Evolutionary conservation across 164 flowering plant species (phyloP), one percentile per base, ranked within the genome.

Genomic region (Stephania cephalantha): DNA sequence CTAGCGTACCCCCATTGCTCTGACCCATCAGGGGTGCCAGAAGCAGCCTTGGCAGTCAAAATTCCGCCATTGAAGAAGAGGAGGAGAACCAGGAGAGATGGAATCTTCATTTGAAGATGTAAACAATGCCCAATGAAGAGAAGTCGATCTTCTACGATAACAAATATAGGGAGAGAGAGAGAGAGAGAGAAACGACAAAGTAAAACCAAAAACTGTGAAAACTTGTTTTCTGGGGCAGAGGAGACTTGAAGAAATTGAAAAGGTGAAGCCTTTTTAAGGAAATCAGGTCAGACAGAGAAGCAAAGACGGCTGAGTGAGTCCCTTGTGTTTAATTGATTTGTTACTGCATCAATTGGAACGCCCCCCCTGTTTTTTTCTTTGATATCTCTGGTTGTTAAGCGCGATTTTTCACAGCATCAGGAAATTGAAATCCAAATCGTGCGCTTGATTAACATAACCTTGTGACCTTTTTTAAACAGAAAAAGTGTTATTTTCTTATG

Each of bases 1-100:
- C 82, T 76, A 68, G 86, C 84, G 50, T 87, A 89, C 18, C 89
- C 89, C 92, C 89, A 87, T 58, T 80, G 77, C 72, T 87, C 92
- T 8, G 85, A 83, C 68, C 86, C 86, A 75, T 89, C 89, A 10
- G 35, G 68, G 4, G 80, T 83, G 58, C 87, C 83, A 7, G 85
- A 82, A 6, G 72, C 76, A 22, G 84, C 82, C 0, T 20, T 0
- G 46, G 77, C 81, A 35, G 42, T 35, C 4, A 75, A 11, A 48
- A 20, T 11, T 69, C 69, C 73, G 29, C 75, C 77, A 77, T 75
- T 64, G 73, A 79, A 71, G 67, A 75, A 1, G n/a, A 75, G 25
- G 53, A 31, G 31, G 9, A 75, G 72, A 44, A 44, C 30, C 63
- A 76, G 64, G 72, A 64, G 48, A 55, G 46, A 69, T 50, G 58